Evolutionary conservation across 164 flowering plant species (phyloP).

Genomic region (Liriodendron chinense): DNA sequence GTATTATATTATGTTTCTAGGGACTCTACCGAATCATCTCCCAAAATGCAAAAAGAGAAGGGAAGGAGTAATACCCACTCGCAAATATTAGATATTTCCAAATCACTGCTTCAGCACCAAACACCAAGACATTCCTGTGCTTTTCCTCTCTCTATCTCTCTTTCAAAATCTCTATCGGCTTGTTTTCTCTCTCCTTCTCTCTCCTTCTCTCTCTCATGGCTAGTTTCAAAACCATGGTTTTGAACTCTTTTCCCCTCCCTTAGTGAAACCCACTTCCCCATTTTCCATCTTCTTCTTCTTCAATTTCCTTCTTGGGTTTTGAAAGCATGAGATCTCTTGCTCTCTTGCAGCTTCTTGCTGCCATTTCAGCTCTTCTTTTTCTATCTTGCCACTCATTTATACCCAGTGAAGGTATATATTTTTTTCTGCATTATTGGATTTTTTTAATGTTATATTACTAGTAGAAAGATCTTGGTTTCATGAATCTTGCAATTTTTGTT

Average conservation of each 20-base stretch:
- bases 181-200: neutral
- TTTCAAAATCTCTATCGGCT: slow-evolving; percentile 1
- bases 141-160: neutral
- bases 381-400: slow-evolving; percentile 35
- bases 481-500: neutral
- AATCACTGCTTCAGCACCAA: neutral
- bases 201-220: slow-evolving; percentile 6
- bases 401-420: slow-evolving; percentile 44
- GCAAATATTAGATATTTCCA: neutral
- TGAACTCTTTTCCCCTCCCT: neutral
- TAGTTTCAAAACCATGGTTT: slow-evolving; percentile 2
- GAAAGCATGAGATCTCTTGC: slow-evolving; percentile 5
- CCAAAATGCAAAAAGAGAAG: neutral
- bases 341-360: slow-evolving; percentile 29
- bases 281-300: neutral
- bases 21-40: too few relatives aligned
- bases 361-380: slow-evolving; percentile 30
- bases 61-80: neutral
- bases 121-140: neutral
- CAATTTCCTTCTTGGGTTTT: slow-evolving; percentile 7
- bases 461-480: neutral
- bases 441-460: neutral
- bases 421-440: slow-evolving; percentile 7
- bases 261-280: slow-evolving; percentile 6
- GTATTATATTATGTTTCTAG: too few relatives aligned